A percentile compares a stretch with the other conserved stretches of the same genome.
phyloP scores from a whole-genome alignment of 2,329 filamentous ascomycete species.

The Cordyceps cateniannulata region DNA sequence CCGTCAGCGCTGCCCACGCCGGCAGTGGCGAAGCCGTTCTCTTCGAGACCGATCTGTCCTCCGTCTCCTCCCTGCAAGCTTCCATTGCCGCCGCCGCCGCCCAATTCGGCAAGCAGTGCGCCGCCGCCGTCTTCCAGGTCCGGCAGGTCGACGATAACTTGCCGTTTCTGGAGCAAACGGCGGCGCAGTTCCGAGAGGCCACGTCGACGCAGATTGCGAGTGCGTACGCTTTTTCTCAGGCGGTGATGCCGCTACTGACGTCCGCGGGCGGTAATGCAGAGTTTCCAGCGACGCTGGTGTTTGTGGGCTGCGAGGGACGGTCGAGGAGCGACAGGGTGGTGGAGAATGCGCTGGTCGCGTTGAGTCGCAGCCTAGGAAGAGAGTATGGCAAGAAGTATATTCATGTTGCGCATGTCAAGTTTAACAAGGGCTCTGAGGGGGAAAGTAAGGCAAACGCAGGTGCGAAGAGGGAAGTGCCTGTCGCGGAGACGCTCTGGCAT shows the following conservation, averaged over 20 bases:
- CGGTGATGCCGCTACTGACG: not conserved
- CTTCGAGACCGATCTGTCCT: slow-evolving; percentile 1
- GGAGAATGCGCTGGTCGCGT: slow-evolving; percentile 10
- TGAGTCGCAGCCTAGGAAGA: slow-evolving; percentile 9
- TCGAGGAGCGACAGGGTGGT: slow-evolving; percentile 1
- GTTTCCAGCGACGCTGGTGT: slow-evolving; percentile 4
- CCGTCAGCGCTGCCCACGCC: not conserved
- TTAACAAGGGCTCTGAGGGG: not conserved
- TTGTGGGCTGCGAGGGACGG: not conserved
- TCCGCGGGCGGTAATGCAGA: not conserved
- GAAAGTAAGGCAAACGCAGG: not conserved
- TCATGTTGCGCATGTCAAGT: slow-evolving; percentile 6
- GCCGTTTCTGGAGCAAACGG: slow-evolving; percentile 4
- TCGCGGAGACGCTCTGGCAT: slow-evolving; percentile 10
- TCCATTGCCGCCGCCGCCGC: not conserved
- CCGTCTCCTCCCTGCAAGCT: not conserved
- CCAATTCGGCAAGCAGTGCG: not conserved
- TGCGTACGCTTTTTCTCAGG: slow-evolving; percentile 10
- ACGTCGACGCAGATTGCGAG: not conserved
- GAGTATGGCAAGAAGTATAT: slow-evolving; percentile 9
- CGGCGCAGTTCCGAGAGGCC: not conserved
- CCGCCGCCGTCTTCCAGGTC: slow-evolving; percentile 7
- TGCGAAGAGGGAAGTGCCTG: not conserved
- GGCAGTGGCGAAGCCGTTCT: not conserved
- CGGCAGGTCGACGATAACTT: no score